Base-by-base conservation (phyloP, 129 eudicot genomes). In the Centella asiatica region DNA sequence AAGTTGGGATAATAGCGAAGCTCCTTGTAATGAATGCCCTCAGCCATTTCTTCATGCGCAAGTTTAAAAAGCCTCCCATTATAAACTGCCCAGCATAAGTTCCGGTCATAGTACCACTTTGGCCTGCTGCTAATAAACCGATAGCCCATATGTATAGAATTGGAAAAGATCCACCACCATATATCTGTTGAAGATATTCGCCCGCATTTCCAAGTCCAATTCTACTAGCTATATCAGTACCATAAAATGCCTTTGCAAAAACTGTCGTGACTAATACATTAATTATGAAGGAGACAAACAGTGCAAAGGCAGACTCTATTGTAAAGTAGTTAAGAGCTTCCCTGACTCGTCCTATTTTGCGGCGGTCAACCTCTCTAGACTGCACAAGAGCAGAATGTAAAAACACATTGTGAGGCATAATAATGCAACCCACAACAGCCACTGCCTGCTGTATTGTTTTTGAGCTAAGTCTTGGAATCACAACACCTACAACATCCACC, bases 321-420 rank as follows among this genome's bases (percentile, higher is more conserved):
- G 98, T 74, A 66, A 79, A 92, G 90, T 92, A 92, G 28, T 74
- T 84, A 9, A 92, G 69, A 17, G 98, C 98, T 83, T 92, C 99
- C 51, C 69, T 76, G 12, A 87, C 96, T 8, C 88, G 77, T 28
- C 95, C 95, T 24, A 76, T 66, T 72, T 82, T 85, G 26, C 67
- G 69, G 24, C 65, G 86, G 76, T 93, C 96, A 34, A 93, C 70
- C 6, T 87, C 95, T 77, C 99, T 54, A 6, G 99, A 93, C 51
- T 87, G 99, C 26, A 93, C 96, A 27, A 92, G 87, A 54, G 98
- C 96, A 26, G 96, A 92, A 67, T 92, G 98, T 61, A 92, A 39
- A 79, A 87, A 92, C 22, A 92, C 99, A 26, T 92, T 92, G 77
- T 92, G 95, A 34, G 99, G 99, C 85, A 85, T 93, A 72, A 93